Evolutionary conservation across 169 alveolate genomes (phyloP).

Genomic region (Eimeria brunetti): DNA sequence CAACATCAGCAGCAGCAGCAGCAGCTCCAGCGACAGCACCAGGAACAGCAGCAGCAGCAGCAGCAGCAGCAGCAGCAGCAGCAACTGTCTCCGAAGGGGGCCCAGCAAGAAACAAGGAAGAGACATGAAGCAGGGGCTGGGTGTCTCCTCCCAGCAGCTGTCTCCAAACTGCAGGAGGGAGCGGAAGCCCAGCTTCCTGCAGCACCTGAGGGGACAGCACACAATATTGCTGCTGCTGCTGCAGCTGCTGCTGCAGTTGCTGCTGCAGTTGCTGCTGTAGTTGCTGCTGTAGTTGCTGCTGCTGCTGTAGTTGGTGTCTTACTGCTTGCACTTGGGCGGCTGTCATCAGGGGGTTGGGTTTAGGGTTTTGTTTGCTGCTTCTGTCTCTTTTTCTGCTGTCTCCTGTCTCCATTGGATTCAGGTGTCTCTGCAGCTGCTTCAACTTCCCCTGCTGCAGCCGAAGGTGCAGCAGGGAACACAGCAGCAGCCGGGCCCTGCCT

Average conservation of each 20-base stretch:
- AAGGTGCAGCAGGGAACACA: not conserved
- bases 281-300: no score
- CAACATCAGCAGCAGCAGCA: no score
- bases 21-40: no score
- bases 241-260: no score
- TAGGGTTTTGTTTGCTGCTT: not conserved
- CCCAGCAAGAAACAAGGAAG: not conserved
- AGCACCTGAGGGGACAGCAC: slow-evolving; percentile 2
- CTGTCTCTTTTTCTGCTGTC: not conserved
- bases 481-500: slow-evolving; percentile 38
- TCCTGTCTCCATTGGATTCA: not conserved
- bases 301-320: not conserved
- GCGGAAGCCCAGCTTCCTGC: slow-evolving; percentile 11
- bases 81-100: no score
- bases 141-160: slow-evolving; percentile 19
- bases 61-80: no score
- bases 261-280: no score
- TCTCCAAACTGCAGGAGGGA: not conserved
- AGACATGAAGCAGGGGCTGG: not conserved
- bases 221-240: not conserved
- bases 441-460: not conserved
- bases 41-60: no score
- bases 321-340: not conserved
- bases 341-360: not conserved
- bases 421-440: not conserved